phyloP scores from a whole-genome alignment of 1,284 basidiomycete species.

The Marasmius oreades region DNA sequence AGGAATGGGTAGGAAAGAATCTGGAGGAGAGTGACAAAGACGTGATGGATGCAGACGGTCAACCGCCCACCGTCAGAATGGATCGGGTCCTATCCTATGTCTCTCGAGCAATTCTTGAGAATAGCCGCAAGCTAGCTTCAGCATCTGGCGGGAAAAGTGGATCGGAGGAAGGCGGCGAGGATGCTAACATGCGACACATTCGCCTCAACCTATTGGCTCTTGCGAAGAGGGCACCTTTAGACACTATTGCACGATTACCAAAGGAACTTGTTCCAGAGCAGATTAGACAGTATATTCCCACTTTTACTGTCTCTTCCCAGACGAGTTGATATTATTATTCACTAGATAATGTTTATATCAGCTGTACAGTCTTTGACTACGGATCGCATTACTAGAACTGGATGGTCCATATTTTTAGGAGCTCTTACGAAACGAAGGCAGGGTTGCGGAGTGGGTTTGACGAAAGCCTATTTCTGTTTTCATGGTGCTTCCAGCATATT shows the following conservation, averaged over 20 bases:
- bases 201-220: conserved; percentile 69
- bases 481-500: too few species aligned
- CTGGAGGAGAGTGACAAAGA: conserved; percentile 26
- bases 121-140: background rate
- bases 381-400: too few species aligned
- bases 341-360: background rate
- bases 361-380: too few species aligned
- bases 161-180: conserved; percentile 32
- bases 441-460: too few species aligned
- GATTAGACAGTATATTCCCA: conserved; percentile 41
- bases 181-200: conserved; percentile 47
- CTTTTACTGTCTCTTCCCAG: background rate
- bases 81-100: conserved; percentile 12
- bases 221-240: conserved; percentile 69
- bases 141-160: background rate
- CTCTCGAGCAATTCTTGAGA: background rate
- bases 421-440: too few species aligned
- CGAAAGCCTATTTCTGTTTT: too few species aligned
- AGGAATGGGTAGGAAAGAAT: conserved; percentile 51
- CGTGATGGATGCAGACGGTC: conserved; percentile 25
- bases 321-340: background rate
- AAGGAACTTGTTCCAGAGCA: conserved; percentile 62
- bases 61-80: conserved; percentile 30
- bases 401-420: too few species aligned
- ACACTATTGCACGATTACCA: conserved; percentile 63